phyloP scores from a whole-genome alignment of 2,329 filamentous ascomycete species.

The Fusarium siculi region DNA sequence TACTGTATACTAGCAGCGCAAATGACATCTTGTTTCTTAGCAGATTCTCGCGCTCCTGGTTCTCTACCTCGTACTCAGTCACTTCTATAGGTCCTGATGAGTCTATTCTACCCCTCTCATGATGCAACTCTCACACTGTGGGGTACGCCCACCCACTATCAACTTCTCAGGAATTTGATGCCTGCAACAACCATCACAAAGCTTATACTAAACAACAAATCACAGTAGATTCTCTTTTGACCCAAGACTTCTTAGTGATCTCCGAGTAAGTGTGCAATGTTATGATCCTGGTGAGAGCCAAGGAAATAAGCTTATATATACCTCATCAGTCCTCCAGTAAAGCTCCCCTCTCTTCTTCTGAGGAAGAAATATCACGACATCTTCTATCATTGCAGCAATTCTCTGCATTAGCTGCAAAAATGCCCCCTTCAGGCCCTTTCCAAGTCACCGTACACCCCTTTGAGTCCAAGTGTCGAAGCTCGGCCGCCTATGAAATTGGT shows the following conservation, averaged over 20 bases:
- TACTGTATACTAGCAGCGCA: neutral
- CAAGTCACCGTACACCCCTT: constrained; percentile 60
- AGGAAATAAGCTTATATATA: constrained; percentile 19
- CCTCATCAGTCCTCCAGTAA: constrained; percentile 3
- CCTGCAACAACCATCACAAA: neutral
- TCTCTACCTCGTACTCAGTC: neutral
- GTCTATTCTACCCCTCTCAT: neutral
- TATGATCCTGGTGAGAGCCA: neutral
- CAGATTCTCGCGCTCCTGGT: neutral
- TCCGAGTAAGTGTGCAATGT: neutral
- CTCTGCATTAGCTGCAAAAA: constrained; percentile 16
- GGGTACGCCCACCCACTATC: neutral
- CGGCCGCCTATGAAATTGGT: constrained; percentile 61
- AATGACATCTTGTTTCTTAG: neutral
- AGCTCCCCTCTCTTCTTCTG: neutral
- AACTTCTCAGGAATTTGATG: neutral
- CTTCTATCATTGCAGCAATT: neutral
- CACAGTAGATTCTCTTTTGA: neutral
- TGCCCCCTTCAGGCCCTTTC: constrained; percentile 50
- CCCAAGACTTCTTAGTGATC: neutral
- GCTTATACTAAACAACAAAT: neutral
- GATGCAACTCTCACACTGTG: neutral
- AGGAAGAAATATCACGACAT: neutral
- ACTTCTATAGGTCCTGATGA: neutral
- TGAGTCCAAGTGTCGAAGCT: constrained; percentile 52